Conservation (phyloP, 1,139 yeast species). For the Geotrichum bryndzae region DNA sequence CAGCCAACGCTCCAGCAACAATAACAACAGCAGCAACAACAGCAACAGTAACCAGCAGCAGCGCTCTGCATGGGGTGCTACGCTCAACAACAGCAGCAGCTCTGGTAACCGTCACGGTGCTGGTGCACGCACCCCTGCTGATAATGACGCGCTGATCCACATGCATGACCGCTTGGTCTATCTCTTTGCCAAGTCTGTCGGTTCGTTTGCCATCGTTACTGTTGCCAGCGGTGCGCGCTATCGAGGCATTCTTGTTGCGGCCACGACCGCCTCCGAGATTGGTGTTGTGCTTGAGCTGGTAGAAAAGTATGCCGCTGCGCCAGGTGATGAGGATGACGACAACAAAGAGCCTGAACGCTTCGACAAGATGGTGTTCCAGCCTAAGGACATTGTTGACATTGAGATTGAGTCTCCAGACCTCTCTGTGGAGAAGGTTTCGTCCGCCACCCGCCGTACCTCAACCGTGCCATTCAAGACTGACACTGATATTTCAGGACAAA, state of each 20-base stretch:
- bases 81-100: background rate
- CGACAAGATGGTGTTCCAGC: constrained; percentile 47
- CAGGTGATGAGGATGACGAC: constrained; percentile 35
- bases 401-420: constrained; percentile 46
- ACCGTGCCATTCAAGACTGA: constrained; percentile 62
- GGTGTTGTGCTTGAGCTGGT: constrained; percentile 54
- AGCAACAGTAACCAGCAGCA: constrained; percentile 8
- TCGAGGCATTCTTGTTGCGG: constrained; percentile 52
- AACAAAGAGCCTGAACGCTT: constrained; percentile 37
- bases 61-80: constrained; percentile 1
- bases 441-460: constrained; percentile 14
- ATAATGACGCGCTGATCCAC: constrained; percentile 24
- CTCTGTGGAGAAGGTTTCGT: constrained; percentile 25
- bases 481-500: constrained; percentile 58
- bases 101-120: constrained; percentile 3
- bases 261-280: constrained; percentile 40
- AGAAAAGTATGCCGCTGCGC: constrained; percentile 37
- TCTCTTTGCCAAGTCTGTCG: constrained; percentile 50
- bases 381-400: constrained; percentile 61
- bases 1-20: background rate
- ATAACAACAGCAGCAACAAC: constrained; percentile 4
- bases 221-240: constrained; percentile 57
- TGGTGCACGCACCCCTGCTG: constrained; percentile 10
- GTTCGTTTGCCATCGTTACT: constrained; percentile 52
- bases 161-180: constrained; percentile 47